phyloP scores from a whole-genome alignment of 2,329 filamentous ascomycete species.

The Hypoxylon sp. region DNA sequence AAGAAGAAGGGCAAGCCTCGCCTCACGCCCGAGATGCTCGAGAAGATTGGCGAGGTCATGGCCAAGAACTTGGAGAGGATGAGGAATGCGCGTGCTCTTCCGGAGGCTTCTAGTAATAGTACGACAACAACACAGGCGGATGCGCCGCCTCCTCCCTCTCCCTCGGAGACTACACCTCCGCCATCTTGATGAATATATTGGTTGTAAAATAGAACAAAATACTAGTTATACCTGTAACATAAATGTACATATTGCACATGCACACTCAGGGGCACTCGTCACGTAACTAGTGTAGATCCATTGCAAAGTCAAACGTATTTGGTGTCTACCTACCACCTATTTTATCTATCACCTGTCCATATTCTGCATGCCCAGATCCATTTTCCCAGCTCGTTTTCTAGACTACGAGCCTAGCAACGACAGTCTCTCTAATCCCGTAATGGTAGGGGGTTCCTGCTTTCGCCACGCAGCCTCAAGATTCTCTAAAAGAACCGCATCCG shows the following conservation, averaged over 20 bases:
- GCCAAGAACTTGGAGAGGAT: slow-evolving; percentile 59
- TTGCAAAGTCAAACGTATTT: too few species aligned
- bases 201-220: slow-evolving; percentile 28
- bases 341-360: slow-evolving; percentile 18
- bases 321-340: slow-evolving; percentile 2
- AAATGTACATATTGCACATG: slow-evolving; percentile 41
- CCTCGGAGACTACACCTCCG: slow-evolving; percentile 22
- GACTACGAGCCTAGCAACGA: slow-evolving; percentile 56
- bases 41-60: slow-evolving; percentile 69
- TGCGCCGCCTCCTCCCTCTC: background rate
- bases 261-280: background rate
- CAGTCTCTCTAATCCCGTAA: slow-evolving; percentile 60
- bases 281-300: background rate
- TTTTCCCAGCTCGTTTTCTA: background rate
- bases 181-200: slow-evolving; percentile 33
- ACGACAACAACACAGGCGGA: background rate
- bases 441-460: slow-evolving; percentile 57
- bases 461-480: slow-evolving; percentile 57
- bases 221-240: slow-evolving; percentile 40
- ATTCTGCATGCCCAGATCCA: too few species aligned
- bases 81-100: slow-evolving; percentile 51
- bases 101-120: slow-evolving; percentile 39
- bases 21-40: slow-evolving; percentile 66
- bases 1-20: slow-evolving; percentile 63
- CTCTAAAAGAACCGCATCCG: slow-evolving; percentile 62